These are phyloP conservation scores for Fragaria ananassa DNA, from an alignment of 306 rosid genomes.

Conservation along the genomic window DNA sequence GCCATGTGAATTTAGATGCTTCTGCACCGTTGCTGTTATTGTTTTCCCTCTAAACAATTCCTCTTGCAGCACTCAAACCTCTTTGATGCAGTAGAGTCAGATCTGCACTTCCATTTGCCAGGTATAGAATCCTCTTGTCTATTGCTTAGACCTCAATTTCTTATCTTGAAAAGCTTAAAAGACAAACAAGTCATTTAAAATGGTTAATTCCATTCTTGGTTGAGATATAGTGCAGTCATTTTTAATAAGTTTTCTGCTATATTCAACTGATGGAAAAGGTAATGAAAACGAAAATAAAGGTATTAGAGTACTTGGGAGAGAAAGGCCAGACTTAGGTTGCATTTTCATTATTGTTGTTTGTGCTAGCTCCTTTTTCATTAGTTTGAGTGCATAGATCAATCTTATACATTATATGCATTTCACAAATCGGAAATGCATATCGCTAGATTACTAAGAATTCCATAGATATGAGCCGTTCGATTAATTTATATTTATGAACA, in stretches of 20 bases:
- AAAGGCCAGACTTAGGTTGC: background rate
- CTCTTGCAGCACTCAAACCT: background rate
- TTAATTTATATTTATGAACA: no score
- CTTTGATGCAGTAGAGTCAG: background rate
- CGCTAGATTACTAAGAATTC: no score
- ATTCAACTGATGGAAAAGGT: background rate
- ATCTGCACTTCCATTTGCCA: conserved; percentile 17
- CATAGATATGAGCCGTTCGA: no score
- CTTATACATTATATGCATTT: background rate
- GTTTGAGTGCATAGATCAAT: background rate
- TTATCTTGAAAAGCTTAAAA: background rate
- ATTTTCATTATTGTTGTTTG: background rate
- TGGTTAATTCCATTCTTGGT: no score
- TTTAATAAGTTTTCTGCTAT: background rate
- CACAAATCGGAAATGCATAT: no score
- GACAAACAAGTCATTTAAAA: background rate
- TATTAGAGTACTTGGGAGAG: background rate
- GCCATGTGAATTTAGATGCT: conserved; percentile 1
- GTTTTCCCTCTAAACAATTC: conserved; percentile 4
- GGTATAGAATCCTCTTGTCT: conserved; percentile 4
- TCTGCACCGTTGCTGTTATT: background rate
- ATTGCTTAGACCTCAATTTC: background rate
- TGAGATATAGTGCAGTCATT: background rate
- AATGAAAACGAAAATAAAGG: background rate
- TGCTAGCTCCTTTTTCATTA: background rate